Conservation (phyloP, 768 basidiomycete genomes). For the Artomyces pyxidatus region DNA sequence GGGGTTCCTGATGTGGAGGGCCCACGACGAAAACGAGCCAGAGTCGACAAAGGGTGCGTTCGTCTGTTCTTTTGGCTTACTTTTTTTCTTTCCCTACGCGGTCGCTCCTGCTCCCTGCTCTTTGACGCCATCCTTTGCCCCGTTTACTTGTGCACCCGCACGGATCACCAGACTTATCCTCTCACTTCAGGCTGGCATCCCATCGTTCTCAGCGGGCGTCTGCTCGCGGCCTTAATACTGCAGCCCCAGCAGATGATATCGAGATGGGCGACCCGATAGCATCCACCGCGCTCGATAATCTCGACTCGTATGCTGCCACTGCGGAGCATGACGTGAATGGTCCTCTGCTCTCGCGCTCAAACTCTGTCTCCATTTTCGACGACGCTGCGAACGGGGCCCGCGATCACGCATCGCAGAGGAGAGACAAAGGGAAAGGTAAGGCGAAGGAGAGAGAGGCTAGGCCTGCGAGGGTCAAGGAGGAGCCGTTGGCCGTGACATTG, state of each 20-base stretch:
- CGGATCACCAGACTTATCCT: background rate
- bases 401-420: conserved; percentile 14
- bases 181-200: background rate
- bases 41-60: conserved; percentile 67
- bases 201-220: conserved; percentile 20
- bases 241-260: background rate
- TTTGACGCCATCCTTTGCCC: background rate
- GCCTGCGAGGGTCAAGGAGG: conserved; percentile 36
- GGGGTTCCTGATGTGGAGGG: conserved; percentile 53
- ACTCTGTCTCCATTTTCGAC: conserved; percentile 26
- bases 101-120: conserved; percentile 1
- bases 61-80: conserved; percentile 1
- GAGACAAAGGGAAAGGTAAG: conserved; percentile 43
- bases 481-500: conserved; percentile 30
- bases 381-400: conserved; percentile 9
- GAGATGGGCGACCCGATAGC: background rate
- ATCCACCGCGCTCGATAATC: background rate
- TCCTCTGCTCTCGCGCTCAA: conserved; percentile 54
- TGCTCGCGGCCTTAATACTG: conserved; percentile 17
- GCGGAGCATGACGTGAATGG: conserved; percentile 47
- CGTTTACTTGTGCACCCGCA: background rate
- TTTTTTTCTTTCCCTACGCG: conserved; percentile 1
- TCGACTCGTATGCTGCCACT: background rate
- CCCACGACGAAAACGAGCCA: conserved; percentile 62
- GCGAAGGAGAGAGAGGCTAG: conserved; percentile 27